Percentiles rank a stretch among this genome's conserved stretches.
Conservation (phyloP, 345 rosid genomes). For the Corchorus olitorius region DNA sequence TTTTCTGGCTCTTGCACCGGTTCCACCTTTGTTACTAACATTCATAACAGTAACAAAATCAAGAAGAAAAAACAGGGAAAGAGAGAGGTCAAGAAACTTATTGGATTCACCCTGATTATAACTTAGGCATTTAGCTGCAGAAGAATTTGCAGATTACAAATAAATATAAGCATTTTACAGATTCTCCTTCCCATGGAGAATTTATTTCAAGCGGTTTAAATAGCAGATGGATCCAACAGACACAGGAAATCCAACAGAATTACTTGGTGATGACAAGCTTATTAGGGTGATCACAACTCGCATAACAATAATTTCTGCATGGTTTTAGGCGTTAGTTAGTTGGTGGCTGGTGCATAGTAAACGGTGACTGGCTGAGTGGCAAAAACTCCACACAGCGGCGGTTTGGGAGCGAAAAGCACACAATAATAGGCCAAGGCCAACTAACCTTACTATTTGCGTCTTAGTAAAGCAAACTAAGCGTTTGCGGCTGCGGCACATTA, state of each 20-base stretch:
- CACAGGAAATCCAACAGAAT: neutral
- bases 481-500: neutral
- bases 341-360: neutral
- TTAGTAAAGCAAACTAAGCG: slow-evolving; percentile 7
- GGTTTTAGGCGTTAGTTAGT: neutral
- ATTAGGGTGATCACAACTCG: neutral
- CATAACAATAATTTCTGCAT: neutral
- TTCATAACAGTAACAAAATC: no score
- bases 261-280: neutral
- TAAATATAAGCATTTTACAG: no score
- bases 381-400: neutral
- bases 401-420: neutral
- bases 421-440: neutral
- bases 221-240: no score
- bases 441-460: neutral
- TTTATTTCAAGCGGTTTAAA: no score
- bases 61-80: no score
- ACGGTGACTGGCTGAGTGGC: neutral
- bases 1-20: no score
- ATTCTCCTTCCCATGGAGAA: no score
- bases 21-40: no score
- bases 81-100: no score
- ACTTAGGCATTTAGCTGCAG: no score
- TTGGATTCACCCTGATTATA: no score
- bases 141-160: no score